Percentiles rank a stretch among this genome's conserved stretches.
phyloP scores from a whole-genome alignment of 257 asterid genomes.

The Nicotiana benthamiana region DNA sequence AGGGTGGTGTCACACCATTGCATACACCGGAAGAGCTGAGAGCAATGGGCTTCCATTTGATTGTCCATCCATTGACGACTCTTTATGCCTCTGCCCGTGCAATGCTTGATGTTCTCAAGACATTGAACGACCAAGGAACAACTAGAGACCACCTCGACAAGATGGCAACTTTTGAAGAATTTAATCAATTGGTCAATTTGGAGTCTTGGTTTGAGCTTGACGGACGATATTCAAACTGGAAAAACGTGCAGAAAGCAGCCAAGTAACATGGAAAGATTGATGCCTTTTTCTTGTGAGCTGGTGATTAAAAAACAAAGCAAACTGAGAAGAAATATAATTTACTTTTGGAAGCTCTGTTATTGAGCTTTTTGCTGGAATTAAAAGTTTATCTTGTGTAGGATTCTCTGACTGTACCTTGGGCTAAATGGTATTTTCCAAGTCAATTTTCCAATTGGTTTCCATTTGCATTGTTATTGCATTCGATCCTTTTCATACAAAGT shows the following conservation, averaged over 20 bases:
- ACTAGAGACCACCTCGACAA: slow-evolving; percentile 9
- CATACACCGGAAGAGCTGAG: slow-evolving; percentile 21
- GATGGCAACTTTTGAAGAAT: slow-evolving; percentile 17
- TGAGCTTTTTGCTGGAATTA: not conserved
- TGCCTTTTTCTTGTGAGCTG: not conserved
- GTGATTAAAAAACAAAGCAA: not conserved
- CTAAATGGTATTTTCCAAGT: not conserved
- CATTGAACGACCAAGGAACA: slow-evolving; percentile 14
- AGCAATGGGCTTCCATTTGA: slow-evolving; percentile 16
- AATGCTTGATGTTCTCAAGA: slow-evolving; percentile 14
- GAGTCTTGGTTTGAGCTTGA: slow-evolving; percentile 13
- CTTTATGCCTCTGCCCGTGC: slow-evolving; percentile 16
- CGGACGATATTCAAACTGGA: not conserved
- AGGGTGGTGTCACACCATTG: slow-evolving; percentile 15
- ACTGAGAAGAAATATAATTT: not conserved
- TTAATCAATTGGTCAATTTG: slow-evolving; percentile 13
- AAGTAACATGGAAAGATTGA: not conserved
- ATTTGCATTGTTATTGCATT: too few species aligned
- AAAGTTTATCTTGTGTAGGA: not conserved
- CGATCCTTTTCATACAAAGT: too few species aligned
- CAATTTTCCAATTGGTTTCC: too few species aligned
- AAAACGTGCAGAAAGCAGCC: not conserved
- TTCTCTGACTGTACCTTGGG: not conserved
- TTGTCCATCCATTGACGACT: slow-evolving; percentile 14
- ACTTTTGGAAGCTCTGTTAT: not conserved